A percentile compares a stretch with the other conserved stretches of the same genome.
These are phyloP conservation scores for Nakaseomyces kungkrabaensis DNA, from an alignment of 1,139 yeast genomes.

Conservation along the genomic window DNA sequence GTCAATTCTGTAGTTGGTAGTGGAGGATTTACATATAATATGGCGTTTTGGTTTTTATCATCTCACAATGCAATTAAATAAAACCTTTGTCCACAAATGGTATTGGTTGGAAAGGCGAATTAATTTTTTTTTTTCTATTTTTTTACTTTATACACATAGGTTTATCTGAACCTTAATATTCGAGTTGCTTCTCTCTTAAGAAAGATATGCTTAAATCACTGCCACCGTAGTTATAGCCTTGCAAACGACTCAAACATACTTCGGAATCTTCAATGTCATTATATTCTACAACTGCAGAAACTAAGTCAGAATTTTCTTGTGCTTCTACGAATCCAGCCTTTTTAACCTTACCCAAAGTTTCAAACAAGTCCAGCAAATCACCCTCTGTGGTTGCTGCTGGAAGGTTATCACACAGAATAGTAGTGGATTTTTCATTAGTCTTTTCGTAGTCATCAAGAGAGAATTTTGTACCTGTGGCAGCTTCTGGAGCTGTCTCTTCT, in stretches of 20 bases:
- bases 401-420: constrained; percentile 62
- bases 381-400: constrained; percentile 82
- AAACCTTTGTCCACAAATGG: background rate
- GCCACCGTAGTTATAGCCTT: constrained; percentile 78
- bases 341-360: constrained; percentile 65
- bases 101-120: background rate
- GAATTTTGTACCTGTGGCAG: constrained; percentile 3
- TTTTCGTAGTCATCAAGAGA: constrained; percentile 12
- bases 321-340: constrained; percentile 35
- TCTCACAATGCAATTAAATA: background rate
- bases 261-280: constrained; percentile 62
- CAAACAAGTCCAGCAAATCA: constrained; percentile 75
- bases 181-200: constrained; percentile 8
- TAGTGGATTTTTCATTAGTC: constrained; percentile 50
- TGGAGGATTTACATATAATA: background rate
- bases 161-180: background rate
- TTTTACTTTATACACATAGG: background rate
- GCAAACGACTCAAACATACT: constrained; percentile 60
- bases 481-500: background rate
- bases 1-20: background rate
- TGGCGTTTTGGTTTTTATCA: background rate
- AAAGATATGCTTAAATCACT: constrained; percentile 58
- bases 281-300: constrained; percentile 74
- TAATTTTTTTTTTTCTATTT: background rate
- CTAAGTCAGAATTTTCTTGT: constrained; percentile 39